Evolutionary conservation across 768 basidiomycete genomes (phyloP).

Genomic region (Naematelia encephala): DNA sequence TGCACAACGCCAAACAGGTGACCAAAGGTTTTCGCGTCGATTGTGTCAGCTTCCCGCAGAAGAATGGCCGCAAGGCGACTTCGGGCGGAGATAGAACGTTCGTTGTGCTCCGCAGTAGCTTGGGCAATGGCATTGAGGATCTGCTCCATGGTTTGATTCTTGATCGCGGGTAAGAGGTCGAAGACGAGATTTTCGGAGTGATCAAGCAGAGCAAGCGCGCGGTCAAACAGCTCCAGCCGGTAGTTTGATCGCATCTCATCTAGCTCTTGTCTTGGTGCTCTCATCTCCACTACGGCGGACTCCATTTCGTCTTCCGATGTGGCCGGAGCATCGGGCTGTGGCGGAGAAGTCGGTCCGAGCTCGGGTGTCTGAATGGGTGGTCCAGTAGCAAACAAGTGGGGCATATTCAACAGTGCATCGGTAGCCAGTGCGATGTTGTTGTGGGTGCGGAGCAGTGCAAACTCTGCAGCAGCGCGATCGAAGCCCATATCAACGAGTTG

Average conservation of each 20-base stretch:
- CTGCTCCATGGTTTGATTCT: constrained; percentile 37
- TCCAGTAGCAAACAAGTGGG: constrained; percentile 33
- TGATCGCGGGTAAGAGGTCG: constrained; percentile 76
- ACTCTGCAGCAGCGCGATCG: constrained; percentile 77
- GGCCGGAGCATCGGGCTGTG: neutral
- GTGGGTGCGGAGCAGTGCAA: constrained; percentile 74
- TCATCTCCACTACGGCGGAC: neutral
- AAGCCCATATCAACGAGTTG: constrained; percentile 97
- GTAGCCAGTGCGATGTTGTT: constrained; percentile 89
- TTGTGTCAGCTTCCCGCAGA: constrained; percentile 10
- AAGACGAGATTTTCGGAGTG: constrained; percentile 83
- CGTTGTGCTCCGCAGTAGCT: constrained; percentile 36
- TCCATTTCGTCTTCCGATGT: neutral
- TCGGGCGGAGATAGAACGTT: constrained; percentile 73
- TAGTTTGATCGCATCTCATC: constrained; percentile 65
- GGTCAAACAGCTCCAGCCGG: constrained; percentile 62
- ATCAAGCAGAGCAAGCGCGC: constrained; percentile 75
- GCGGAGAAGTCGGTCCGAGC: constrained; percentile 1
- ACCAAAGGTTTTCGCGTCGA: neutral
- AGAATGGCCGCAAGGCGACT: constrained; percentile 64
- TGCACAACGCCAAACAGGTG: neutral
- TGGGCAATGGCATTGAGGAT: neutral
- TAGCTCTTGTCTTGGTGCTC: constrained; percentile 48
- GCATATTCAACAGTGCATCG: constrained; percentile 73
- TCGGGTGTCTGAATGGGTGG: constrained; percentile 14